phyloP scores from a whole-genome alignment of 2,329 filamentous ascomycete genomes.

The Venturia effusa region DNA sequence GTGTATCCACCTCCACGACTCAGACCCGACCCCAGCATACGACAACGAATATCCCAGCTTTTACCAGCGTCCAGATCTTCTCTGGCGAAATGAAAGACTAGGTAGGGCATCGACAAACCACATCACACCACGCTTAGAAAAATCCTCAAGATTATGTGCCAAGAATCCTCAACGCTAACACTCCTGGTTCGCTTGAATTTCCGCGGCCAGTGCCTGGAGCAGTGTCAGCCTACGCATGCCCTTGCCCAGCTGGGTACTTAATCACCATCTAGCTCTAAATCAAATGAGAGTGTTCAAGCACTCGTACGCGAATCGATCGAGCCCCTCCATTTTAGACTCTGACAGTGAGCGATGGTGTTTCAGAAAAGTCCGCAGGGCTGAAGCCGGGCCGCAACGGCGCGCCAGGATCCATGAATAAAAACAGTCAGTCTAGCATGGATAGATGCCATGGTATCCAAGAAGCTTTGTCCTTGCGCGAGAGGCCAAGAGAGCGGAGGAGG shows the following conservation, averaged over 20 bases:
- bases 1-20: neutral
- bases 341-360: too few species aligned
- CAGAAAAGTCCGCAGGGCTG: neutral
- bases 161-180: neutral
- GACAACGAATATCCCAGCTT: neutral
- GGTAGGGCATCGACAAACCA: neutral
- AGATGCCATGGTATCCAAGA: neutral
- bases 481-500: too few species aligned
- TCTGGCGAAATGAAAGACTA: neutral
- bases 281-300: neutral
- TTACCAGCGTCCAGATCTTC: neutral
- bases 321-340: too few species aligned
- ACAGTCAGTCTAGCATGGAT: neutral
- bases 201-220: neutral
- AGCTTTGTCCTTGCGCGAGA: neutral
- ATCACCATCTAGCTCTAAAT: neutral
- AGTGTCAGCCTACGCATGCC: neutral
- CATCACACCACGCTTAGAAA: neutral
- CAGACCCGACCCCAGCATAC: too few species aligned
- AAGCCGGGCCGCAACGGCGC: neutral
- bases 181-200: neutral
- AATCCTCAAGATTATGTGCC: neutral
- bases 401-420: neutral
- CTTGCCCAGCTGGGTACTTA: neutral
- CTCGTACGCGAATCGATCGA: neutral